Percentiles rank a stretch among this genome's conserved stretches.
Conservation (phyloP, 805 yeast species). For the Candida tibetensis region DNA sequence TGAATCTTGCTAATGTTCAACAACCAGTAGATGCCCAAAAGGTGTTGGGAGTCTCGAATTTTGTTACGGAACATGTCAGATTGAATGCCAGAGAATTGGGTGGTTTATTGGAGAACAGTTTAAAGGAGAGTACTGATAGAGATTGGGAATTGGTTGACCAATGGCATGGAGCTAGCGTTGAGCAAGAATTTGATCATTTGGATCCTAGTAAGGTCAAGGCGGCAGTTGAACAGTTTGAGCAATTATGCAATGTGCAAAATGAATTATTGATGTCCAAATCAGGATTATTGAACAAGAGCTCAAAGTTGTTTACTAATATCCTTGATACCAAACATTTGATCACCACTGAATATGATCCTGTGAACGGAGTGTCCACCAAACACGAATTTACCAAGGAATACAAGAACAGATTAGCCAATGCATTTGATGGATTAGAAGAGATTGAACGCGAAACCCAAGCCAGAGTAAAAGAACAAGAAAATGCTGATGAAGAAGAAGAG, state of each 20-base stretch:
- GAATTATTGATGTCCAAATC: constrained; percentile 8
- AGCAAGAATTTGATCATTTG: constrained; percentile 10
- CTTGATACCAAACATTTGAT: constrained; percentile 2
- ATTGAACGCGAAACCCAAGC: constrained; percentile 3
- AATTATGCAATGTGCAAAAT: constrained; percentile 10
- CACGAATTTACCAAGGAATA: constrained; percentile 18
- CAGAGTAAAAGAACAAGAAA: constrained; percentile 6
- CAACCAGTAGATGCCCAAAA: constrained; percentile 58
- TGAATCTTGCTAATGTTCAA: constrained; percentile 52
- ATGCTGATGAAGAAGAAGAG: constrained; percentile 10
- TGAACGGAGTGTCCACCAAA: constrained; percentile 11
- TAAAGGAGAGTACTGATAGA: constrained; percentile 31
- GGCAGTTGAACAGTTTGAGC: constrained; percentile 5
- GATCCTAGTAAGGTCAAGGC: constrained; percentile 16
- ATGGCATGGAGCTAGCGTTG: constrained; percentile 11
- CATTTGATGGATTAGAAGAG: constrained; percentile 13
- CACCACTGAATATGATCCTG: constrained; percentile 1
- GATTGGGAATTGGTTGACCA: constrained; percentile 38
- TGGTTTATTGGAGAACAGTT: constrained; percentile 46
- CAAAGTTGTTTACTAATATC: constrained; percentile 17
- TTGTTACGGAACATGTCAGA: constrained; percentile 55
- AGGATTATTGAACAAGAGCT: constrained; percentile 7
- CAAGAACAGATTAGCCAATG: constrained; percentile 12
- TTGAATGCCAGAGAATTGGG: constrained; percentile 57
- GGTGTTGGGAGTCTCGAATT: constrained; percentile 47